Conservation (phyloP, 164 flowering plant genomes). For the Umbilicus rupestris region DNA sequence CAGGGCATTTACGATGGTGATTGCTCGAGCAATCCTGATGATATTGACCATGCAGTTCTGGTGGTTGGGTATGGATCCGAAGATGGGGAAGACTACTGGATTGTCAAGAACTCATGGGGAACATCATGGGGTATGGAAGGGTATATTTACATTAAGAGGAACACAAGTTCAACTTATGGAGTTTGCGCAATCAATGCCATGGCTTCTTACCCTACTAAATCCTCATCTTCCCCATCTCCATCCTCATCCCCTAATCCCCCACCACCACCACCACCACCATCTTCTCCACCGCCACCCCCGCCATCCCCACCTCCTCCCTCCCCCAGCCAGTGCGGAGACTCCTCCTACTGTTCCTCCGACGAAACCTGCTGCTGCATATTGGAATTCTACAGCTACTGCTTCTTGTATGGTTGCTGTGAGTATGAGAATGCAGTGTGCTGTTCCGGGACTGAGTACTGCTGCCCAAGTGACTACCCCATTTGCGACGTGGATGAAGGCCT, state of each 20-base stretch:
- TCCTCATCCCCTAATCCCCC: constrained; percentile 28
- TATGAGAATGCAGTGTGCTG: constrained; percentile 74
- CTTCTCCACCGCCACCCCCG: constrained; percentile 28
- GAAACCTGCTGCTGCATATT: constrained; percentile 66
- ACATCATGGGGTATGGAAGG: constrained; percentile 60
- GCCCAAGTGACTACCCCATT: constrained; percentile 75
- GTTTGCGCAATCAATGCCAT: constrained; percentile 60
- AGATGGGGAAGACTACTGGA: constrained; percentile 60
- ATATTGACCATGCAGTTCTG: constrained; percentile 65
- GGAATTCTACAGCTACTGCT: constrained; percentile 31
- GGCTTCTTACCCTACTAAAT: constrained; percentile 76
- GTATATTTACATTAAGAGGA: constrained; percentile 45
- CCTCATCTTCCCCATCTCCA: constrained; percentile 31
- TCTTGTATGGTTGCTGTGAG: constrained; percentile 55
- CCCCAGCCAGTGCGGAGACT: constrained; percentile 55
- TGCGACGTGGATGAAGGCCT: constrained; percentile 58
- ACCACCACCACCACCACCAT: constrained; percentile 18
- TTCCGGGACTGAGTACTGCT: constrained; percentile 49
- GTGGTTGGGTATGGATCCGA: constrained; percentile 66
- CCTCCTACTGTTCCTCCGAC: constrained; percentile 41
- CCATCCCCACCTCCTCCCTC: constrained; percentile 42
- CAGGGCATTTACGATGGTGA: constrained; percentile 70
- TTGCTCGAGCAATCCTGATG: constrained; percentile 59
- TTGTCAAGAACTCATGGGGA: constrained; percentile 80
- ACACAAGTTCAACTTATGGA: constrained; percentile 39